Base-by-base conservation (phyloP, 2,329 filamentous ascomycete species). In the Diaporthe velutina region DNA sequence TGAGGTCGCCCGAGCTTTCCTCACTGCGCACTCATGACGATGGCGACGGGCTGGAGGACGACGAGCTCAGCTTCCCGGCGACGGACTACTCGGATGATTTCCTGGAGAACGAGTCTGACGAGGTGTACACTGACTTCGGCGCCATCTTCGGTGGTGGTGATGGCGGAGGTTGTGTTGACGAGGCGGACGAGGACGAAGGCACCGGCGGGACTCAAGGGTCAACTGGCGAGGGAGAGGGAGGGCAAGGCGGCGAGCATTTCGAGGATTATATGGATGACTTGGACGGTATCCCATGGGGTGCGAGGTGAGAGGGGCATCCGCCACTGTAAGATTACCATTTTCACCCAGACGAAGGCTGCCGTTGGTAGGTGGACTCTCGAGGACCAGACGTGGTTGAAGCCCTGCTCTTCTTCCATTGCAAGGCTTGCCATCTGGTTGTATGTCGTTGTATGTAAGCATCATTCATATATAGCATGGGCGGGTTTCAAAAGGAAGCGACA, bases 201-300 rank as follows among this genome's bases (percentile, higher is more conserved):
- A 54, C 38, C 9, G 10, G 60, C 7, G 74, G 74, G 61, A 19
- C 22, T 25, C 30, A 13, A 8, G 45, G 40, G 8, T n/a, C 28
- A 25, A 28, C 52, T 25, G n/a, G 45, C 8, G 52, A 72, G 45
- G 45, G 48, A 15, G 7, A 25, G 2, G 28, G 48, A 15, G 25
- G 28, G 4, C 42, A 54, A 12, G 35, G 40, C 7, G 73, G 17
- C 1, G 79, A 87, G 71, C 86, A 85, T 35, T 88, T 88, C 72
- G 88, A 90, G 78, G 88, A 89, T 77, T 89, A 88, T 78, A 83
- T 90, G 77, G 88, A 90, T 77, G 88, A 90, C 75, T 79, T 90
- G 75, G 89, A 90, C 76, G 88, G 88, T 13, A 89, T 90, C 75
- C 86, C 87, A 9, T 89, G 88, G 81, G 77, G 81, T 48, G 81